These are phyloP conservation scores for Zopfia rhizophila DNA, from an alignment of 2,329 filamentous ascomycete species.

Conservation along the genomic window DNA sequence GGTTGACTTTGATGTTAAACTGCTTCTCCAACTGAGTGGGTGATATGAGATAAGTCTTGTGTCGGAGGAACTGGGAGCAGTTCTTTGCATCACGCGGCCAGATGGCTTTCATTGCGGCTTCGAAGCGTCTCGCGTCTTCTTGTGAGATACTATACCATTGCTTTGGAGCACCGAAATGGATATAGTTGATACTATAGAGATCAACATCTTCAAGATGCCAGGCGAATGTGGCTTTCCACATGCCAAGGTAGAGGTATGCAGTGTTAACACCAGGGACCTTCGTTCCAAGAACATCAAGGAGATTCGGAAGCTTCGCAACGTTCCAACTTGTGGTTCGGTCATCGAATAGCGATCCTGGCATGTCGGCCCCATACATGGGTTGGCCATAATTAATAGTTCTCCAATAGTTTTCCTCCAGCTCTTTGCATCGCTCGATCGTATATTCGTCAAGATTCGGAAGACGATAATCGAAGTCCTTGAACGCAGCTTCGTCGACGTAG, in stretches of 20 bases:
- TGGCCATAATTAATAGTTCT: conserved; percentile 95
- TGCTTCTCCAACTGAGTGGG: conserved; percentile 86
- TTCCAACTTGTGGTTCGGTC: conserved; percentile 90
- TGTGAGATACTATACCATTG: conserved; percentile 99
- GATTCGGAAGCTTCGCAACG: conserved; percentile 90
- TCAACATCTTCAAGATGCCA: conserved; percentile 99
- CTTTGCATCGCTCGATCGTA: conserved; percentile 89
- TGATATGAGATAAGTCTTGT: conserved; percentile 97
- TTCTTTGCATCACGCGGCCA: conserved; percentile 96
- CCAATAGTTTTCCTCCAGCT: conserved; percentile 96
- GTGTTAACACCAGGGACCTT: conserved; percentile 98
- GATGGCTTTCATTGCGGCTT: conserved; percentile 92
- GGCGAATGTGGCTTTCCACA: conserved; percentile 99
- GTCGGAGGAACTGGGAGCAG: conserved; percentile 93
- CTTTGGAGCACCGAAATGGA: conserved; percentile 97
- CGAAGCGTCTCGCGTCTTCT: conserved; percentile 90
- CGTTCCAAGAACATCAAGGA: conserved; percentile 92
- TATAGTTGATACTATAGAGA: conserved; percentile 99
- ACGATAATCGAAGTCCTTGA: conserved; percentile 89
- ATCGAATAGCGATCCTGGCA: conserved; percentile 94
- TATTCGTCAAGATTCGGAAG: conserved; percentile 87
- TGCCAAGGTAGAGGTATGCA: conserved; percentile 95
- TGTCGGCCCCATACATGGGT: conserved; percentile 94
- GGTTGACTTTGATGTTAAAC: conserved; percentile 96
- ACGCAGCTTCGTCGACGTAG: conserved; percentile 87